Evolutionary conservation across 208 protist species (phyloP).

Genomic region (Trypanosoma platydactyli): DNA sequence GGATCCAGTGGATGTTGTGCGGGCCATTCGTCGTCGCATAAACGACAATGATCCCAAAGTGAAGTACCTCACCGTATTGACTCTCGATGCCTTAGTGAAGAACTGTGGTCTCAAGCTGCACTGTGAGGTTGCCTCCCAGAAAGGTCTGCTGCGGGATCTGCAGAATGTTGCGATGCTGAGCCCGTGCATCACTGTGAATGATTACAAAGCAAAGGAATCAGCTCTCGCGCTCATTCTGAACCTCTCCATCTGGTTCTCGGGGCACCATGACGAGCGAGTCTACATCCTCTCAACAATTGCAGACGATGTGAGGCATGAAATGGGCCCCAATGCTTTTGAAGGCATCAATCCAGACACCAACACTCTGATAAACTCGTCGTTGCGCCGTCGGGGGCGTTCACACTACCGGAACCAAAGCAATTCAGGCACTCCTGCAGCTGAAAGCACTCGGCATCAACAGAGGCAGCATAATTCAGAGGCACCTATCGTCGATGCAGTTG

Average conservation of each 20-base stretch:
- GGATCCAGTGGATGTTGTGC: slow-evolving; percentile 62
- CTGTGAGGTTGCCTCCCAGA: slow-evolving; percentile 64
- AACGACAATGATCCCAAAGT: slow-evolving; percentile 62
- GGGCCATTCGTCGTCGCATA: slow-evolving; percentile 74
- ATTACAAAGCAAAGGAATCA: slow-evolving; percentile 52
- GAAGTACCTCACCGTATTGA: slow-evolving; percentile 61
- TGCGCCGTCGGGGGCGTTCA: neutral
- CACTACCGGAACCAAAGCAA: neutral
- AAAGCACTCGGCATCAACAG: slow-evolving; percentile 5
- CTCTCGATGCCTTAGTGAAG: slow-evolving; percentile 72
- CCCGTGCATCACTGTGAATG: slow-evolving; percentile 46
- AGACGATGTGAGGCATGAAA: slow-evolving; percentile 55
- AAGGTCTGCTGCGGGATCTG: slow-evolving; percentile 79
- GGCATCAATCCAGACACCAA: slow-evolving; percentile 57
- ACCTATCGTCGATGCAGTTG: slow-evolving; percentile 58
- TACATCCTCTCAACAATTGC: slow-evolving; percentile 67
- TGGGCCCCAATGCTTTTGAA: slow-evolving; percentile 74
- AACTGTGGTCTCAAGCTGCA: slow-evolving; percentile 61
- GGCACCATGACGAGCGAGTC: slow-evolving; percentile 57
- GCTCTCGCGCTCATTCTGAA: slow-evolving; percentile 77
- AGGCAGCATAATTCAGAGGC: slow-evolving; percentile 2
- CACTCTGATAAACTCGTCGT: slow-evolving; percentile 27
- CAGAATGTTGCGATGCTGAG: slow-evolving; percentile 55
- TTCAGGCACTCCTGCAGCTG: neutral
- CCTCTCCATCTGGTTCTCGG: slow-evolving; percentile 83